Percentiles rank a stretch among this genome's conserved stretches.
Evolutionary conservation across 257 asterid species (phyloP).

Genomic region (Petrea volubilis): DNA sequence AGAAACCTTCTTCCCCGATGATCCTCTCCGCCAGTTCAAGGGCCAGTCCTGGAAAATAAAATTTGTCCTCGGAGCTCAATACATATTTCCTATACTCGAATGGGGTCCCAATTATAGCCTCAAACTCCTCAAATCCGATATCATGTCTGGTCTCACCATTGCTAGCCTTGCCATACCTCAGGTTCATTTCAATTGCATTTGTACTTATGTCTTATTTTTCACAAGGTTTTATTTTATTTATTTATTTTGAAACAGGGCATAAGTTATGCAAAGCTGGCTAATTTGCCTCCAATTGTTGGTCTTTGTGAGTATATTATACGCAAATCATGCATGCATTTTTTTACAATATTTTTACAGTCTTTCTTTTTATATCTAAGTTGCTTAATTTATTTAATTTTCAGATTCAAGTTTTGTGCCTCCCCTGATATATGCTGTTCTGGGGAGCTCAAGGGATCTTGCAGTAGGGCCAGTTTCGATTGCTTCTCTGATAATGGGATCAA

Average conservation of each 20-base stretch:
- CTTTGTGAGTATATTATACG: slow-evolving; percentile 55
- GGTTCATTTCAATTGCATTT: slow-evolving; percentile 34
- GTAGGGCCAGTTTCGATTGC: slow-evolving; percentile 92
- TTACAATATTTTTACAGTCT: not conserved
- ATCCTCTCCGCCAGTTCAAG: slow-evolving; percentile 78
- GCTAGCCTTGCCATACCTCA: slow-evolving; percentile 96
- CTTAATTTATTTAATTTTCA: slow-evolving; percentile 10
- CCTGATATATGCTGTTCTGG: slow-evolving; percentile 73
- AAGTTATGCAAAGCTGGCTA: slow-evolving; percentile 91
- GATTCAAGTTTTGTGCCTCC: slow-evolving; percentile 97
- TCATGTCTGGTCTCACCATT: slow-evolving; percentile 90
- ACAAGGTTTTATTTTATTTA: not conserved
- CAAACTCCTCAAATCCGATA: slow-evolving; percentile 67
- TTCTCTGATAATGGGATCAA: slow-evolving; percentile 75
- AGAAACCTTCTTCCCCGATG: slow-evolving; percentile 85
- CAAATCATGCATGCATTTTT: not conserved
- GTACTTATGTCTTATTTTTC: not conserved
- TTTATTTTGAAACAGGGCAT: slow-evolving; percentile 52
- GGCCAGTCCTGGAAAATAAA: slow-evolving; percentile 47
- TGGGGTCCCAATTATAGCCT: slow-evolving; percentile 77
- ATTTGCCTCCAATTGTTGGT: slow-evolving; percentile 87
- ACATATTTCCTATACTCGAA: slow-evolving; percentile 68
- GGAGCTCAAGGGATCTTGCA: slow-evolving; percentile 92
- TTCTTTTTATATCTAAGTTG: not conserved
- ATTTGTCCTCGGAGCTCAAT: slow-evolving; percentile 59